Conservation (phyloP, 306 rosid genomes). For the Heteromeles arbutifolia region DNA sequence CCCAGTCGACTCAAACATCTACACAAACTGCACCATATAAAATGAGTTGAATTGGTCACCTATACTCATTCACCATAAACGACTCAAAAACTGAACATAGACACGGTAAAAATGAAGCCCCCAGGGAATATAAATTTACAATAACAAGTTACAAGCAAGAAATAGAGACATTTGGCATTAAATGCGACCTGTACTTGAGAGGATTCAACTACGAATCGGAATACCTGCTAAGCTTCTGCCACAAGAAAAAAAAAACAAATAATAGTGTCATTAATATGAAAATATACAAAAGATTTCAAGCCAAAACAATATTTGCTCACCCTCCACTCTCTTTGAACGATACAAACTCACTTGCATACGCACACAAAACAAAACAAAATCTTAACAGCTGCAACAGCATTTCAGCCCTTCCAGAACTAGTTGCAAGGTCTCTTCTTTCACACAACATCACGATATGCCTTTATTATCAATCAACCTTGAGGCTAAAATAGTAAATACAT, state of each 20-base stretch:
- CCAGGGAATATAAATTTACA: no score
- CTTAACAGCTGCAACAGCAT: not conserved
- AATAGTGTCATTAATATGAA: not conserved
- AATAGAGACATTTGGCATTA: not conserved
- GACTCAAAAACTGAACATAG: not conserved
- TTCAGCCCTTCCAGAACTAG: not conserved
- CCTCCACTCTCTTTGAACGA: not conserved
- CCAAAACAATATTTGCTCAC: not conserved
- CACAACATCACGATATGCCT: no score
- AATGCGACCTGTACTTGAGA: slow-evolving; percentile 26
- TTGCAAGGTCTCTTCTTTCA: not conserved
- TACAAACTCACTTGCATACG: not conserved
- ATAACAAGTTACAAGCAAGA: not conserved
- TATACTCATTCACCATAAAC: not conserved
- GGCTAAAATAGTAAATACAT: not conserved
- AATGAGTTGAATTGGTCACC: not conserved
- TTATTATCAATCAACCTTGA: not conserved
- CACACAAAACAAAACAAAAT: not conserved
- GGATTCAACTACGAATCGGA: slow-evolving; percentile 10
- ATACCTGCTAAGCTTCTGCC: slow-evolving; percentile 31
- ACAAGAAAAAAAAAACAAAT: not conserved
- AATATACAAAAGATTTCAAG: not conserved
- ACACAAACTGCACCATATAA: not conserved
- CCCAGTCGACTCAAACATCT: slow-evolving; percentile 21
- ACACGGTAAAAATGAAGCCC: no score